Base-by-base conservation (phyloP, 768 basidiomycete genomes). In the Amanita pallidorosea region DNA sequence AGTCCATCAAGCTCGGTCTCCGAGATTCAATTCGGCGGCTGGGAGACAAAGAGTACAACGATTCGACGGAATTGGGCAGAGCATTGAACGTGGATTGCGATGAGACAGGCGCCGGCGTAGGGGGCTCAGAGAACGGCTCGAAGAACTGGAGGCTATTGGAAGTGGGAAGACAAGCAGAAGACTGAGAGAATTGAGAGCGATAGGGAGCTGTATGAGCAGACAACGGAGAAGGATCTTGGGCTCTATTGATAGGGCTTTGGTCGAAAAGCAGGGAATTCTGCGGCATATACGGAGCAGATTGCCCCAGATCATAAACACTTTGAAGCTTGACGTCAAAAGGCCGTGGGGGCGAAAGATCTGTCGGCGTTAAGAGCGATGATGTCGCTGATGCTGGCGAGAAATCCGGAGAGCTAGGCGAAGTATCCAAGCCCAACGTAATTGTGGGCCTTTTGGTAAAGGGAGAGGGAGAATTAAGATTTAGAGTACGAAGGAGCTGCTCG, bases 401-500 rank as follows among this genome's bases (percentile, higher is more conserved):
- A 57, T 87, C 84, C 0, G 85, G 83, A 40, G 82, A 79, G 55
- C 65, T 75, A 4, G 71, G 68, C 20, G 75, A 74, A 2, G 70
- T 63, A 36, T 79, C 74, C 52, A 72, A 61, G 45, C 63, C 72
- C 52, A 79, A 57, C 50, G 64, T 62, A 51, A 70, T 70, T 37
- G 70, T 55, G 23, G 76, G 71, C 55, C 74, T 73, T 40, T 67
- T 59, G 43, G 65, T 62, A 54, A 64, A 67, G 53, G 78, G 80
- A 55, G 71, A 76, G 12, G 88, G 88, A 27, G 88, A 89, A 60
- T 81, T 83, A 57, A 90, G 79, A 60, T 89, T 83, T 45, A 90
- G 71, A 12, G 85, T 80, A 36, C 88, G 81, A 49, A 90, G 70
- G 41, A 90, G 75, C 67, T 88, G 85, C 59, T 87, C 86, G 53